Evolutionary conservation across 2,329 filamentous ascomycete genomes (phyloP), one percentile per base, ranked within the genome.

Genomic region (Hypoxylon sp.): DNA sequence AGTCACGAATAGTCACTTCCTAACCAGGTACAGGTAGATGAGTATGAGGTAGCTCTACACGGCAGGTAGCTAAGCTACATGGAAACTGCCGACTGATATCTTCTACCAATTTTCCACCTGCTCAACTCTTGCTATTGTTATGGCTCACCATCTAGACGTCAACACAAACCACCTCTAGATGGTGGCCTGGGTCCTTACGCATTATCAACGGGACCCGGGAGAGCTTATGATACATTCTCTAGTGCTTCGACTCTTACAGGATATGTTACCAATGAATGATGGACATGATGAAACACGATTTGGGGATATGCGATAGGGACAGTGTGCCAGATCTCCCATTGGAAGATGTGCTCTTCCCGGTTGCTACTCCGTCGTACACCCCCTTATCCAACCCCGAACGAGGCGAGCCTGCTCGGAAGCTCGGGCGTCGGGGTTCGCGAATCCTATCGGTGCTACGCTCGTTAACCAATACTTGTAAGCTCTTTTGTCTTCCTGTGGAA

Each of bases 361-460:
- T 55, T 31, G 54, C 57, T 26, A 55, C 65, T 20, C 64, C 58
- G 15, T 66, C 61, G 29, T 60, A 66, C 42, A 67, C 67, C 23
- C 62, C 70, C 8, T 67, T 66, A 40, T 69, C 69, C 17, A 66
- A 69, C 24, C 49, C 58, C 8, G 66, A 67, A 43, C 60, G 65
- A 42, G 60, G 55, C 11, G 68, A 63, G 55, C 69, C 59, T 45
- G 71, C 62, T 58, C 75, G 70, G 3, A 81, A 78, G 58, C 42
- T 77, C 33, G 72, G 73, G 51, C 74, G 74, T 20, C 74, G 75
- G 37, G 73, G 75, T n/a, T 78, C 75, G 4, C 76, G 70, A 37
- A 64, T 81, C n/a, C 64, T 76, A 49, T 77, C 75, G 3, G 76
- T 73, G 18, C 58, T 82, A 17, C 75, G 74, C 26, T 76, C 76